These are phyloP conservation scores for Funneliformis geosporum DNA, from an alignment of 192 early-diverging fungal genomes.

Conservation along the genomic window DNA sequence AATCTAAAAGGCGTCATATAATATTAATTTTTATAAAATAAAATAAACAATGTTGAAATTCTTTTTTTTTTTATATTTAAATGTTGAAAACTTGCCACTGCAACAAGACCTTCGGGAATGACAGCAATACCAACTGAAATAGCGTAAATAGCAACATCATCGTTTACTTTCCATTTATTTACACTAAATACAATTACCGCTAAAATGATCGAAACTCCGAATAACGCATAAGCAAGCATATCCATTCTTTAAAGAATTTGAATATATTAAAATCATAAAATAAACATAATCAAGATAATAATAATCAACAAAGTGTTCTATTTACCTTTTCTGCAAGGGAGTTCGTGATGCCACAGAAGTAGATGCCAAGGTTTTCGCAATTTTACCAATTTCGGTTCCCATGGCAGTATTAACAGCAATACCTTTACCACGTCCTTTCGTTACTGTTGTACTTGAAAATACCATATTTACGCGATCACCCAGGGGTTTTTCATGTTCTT, in stretches of 20 bases:
- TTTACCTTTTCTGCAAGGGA: conserved; percentile 60
- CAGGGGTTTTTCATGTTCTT: conserved; percentile 69
- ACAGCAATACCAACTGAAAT: conserved; percentile 90
- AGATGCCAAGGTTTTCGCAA: conserved; percentile 78
- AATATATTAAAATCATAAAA: no score
- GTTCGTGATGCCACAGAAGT: conserved; percentile 55
- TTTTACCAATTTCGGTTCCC: conserved; percentile 91
- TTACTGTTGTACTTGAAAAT: conserved; percentile 87
- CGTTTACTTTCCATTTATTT: conserved; percentile 60
- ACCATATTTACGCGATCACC: conserved; percentile 92
- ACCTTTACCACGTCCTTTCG: conserved; percentile 88
- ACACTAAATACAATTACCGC: conserved; percentile 84
- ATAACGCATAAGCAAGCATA: conserved; percentile 76
- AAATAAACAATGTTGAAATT: not conserved
- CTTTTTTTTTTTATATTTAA: not conserved
- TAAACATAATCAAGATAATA: no score
- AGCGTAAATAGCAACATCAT: conserved; percentile 70
- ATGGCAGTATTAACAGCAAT: conserved; percentile 84
- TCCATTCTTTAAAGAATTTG: conserved; percentile 44
- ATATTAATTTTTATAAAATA: not conserved
- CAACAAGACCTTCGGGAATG: conserved; percentile 93
- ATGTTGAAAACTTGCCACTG: conserved; percentile 61
- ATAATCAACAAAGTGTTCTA: no score
- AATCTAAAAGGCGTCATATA: not conserved
- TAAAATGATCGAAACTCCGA: conserved; percentile 68